Evolutionary conservation across 345 rosid genomes (phyloP).

Genomic region (Populus davidiana): DNA sequence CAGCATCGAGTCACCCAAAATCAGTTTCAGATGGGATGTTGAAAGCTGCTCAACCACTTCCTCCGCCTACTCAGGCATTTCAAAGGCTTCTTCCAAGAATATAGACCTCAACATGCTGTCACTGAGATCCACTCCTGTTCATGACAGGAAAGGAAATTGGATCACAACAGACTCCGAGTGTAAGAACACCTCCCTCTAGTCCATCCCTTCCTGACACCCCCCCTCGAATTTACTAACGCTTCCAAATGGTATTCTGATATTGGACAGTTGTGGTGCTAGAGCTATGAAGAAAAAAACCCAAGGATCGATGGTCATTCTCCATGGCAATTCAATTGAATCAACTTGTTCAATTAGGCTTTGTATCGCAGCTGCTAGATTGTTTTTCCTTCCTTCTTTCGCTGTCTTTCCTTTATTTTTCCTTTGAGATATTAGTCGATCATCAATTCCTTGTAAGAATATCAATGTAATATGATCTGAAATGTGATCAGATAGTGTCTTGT

Average conservation of each 20-base stretch:
- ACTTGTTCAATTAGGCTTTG: neutral
- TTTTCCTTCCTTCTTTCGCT: neutral
- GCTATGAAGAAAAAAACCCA: constrained; percentile 39
- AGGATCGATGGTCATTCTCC: neutral
- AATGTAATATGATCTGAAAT: constrained; percentile 4
- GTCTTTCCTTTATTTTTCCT: too few species aligned
- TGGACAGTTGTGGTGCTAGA: constrained; percentile 81
- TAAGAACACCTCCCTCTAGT: constrained; percentile 23
- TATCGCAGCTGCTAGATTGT: neutral
- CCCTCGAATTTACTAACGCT: neutral
- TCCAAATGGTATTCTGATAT: neutral
- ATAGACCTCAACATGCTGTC: constrained; percentile 29
- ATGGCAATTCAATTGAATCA: neutral
- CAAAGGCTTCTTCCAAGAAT: constrained; percentile 49
- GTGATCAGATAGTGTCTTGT: too few species aligned
- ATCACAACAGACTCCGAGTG: constrained; percentile 92
- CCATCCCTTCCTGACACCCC: neutral
- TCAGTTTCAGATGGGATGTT: constrained; percentile 75
- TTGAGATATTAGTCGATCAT: neutral
- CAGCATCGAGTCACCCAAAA: constrained; percentile 59
- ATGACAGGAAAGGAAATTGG: constrained; percentile 69
- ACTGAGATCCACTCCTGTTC: constrained; percentile 40
- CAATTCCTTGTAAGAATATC: neutral
- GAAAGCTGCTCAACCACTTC: constrained; percentile 63
- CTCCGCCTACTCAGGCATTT: constrained; percentile 44